Conservation (phyloP, 257 asterid genomes). For the Capsicum rhomboideum region DNA sequence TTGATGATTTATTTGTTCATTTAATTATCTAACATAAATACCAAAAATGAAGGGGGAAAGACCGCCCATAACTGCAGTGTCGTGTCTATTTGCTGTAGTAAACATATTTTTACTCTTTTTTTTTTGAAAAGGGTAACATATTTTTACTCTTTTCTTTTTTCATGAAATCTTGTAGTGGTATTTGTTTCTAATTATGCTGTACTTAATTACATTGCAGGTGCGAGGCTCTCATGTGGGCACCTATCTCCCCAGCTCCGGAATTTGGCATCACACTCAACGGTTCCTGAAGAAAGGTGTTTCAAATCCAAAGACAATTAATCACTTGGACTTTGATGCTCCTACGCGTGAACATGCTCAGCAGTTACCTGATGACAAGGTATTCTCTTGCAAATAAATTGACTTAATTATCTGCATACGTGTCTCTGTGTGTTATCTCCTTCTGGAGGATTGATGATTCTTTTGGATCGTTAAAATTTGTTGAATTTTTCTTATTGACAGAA, state of each 20-base stretch:
- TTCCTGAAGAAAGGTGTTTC: conserved; percentile 63
- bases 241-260: conserved; percentile 86
- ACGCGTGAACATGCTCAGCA: conserved; percentile 90
- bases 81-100: background rate
- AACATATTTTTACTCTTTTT: background rate
- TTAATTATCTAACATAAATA: background rate
- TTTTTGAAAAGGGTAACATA: too few species aligned
- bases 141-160: background rate
- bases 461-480: background rate
- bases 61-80: background rate
- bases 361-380: conserved; percentile 88
- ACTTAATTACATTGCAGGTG: conserved; percentile 35
- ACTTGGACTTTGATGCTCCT: conserved; percentile 99
- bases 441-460: background rate
- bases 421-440: background rate
- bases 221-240: conserved; percentile 95
- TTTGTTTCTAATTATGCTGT: background rate
- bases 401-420: conserved; percentile 17
- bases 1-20: background rate
- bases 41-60: background rate
- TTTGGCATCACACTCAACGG: conserved; percentile 95
- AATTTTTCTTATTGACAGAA: background rate
- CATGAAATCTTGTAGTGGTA: background rate
- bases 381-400: conserved; percentile 12
- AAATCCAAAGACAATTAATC: conserved; percentile 66